Conservation (phyloP, 176 grass and related monocot species). For the Urochloa ruziziensis region DNA sequence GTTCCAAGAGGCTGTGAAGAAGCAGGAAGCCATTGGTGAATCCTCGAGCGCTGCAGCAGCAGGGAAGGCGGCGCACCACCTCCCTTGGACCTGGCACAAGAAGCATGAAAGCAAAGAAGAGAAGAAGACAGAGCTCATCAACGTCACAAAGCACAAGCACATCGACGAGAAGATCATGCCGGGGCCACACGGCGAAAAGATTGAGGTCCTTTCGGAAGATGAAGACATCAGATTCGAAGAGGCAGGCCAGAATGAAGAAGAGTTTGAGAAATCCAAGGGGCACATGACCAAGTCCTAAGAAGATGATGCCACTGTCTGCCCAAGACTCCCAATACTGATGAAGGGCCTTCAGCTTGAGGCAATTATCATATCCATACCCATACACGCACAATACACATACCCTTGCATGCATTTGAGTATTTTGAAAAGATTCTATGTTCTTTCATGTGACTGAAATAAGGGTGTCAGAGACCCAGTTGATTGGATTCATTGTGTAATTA, state of each 20-base stretch:
- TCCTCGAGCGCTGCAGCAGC: not conserved
- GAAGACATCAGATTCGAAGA: slow-evolving; percentile 45
- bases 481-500: slow-evolving; percentile 27
- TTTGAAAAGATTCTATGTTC: slow-evolving; percentile 39
- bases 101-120: slow-evolving; percentile 33
- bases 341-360: slow-evolving; percentile 6
- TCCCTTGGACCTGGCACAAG: slow-evolving; percentile 43
- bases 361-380: not conserved
- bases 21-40: slow-evolving; percentile 34
- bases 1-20: slow-evolving; percentile 51
- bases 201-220: slow-evolving; percentile 47
- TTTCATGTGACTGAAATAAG: slow-evolving; percentile 42
- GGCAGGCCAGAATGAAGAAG: not conserved
- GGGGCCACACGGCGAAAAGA: slow-evolving; percentile 33
- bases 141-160: slow-evolving; percentile 39
- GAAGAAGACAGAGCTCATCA: slow-evolving; percentile 35
- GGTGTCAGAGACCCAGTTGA: slow-evolving; percentile 22
- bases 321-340: not conserved
- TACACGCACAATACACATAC: not conserved
- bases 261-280: not conserved
- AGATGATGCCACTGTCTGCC: not conserved
- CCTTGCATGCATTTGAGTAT: slow-evolving; percentile 10
- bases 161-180: slow-evolving; percentile 41
- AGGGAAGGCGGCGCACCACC: slow-evolving; percentile 3
- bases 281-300: slow-evolving; percentile 23